Evolutionary conservation across 345 rosid genomes (phyloP), one percentile per base, ranked within the genome.

Genomic region (Bretschneidera sinensis): DNA sequence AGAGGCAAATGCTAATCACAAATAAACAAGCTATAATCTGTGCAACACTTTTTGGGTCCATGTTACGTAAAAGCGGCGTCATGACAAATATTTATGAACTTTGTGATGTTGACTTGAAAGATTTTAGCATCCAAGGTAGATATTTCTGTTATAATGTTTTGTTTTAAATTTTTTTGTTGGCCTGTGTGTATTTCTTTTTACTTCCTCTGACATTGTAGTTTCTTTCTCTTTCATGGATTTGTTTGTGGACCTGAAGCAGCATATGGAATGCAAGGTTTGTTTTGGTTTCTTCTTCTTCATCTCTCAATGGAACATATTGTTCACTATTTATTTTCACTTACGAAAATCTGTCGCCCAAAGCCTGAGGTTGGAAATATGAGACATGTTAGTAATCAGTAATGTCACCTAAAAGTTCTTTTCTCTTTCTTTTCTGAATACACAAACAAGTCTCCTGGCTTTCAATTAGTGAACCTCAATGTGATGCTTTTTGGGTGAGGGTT

Each of bases 1-100:
- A 88, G 49, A 89, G 79, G 71, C 97, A 94, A 71, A 94, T 90
- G 96, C 71, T 94, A 62, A 94, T 94, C 60, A 94, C 97, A 59
- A 94, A 94, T 76, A 85, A 87, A 73, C 99, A 90, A 69, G 97
- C 99, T 35, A 90, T 94, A 60, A 81, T 87, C 33, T 94, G 99
- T 78, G 92, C 99, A 22, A 81, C 91, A 25, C 71, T 74, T 57
- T 80, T 94, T 48, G 99, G 99, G 48, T 80, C 97, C 34, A 77
- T 87, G 82, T 72, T 94, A 59, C 65, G 87, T 22, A 88, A 84
- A 77, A 90, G 83, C 16, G 97, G 97, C 65, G 95, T 94, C 64
- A 79, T 90, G 85, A 76, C 92, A 57, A 83, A 94, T 73, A 72
- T 94, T 31, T 94, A 87, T 76, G 90, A 90, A 73, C 96, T 87